phyloP scores from a whole-genome alignment of 805 yeast genomes.

The baker's yeast (Saccharomyces cerevisiae) region DNA sequence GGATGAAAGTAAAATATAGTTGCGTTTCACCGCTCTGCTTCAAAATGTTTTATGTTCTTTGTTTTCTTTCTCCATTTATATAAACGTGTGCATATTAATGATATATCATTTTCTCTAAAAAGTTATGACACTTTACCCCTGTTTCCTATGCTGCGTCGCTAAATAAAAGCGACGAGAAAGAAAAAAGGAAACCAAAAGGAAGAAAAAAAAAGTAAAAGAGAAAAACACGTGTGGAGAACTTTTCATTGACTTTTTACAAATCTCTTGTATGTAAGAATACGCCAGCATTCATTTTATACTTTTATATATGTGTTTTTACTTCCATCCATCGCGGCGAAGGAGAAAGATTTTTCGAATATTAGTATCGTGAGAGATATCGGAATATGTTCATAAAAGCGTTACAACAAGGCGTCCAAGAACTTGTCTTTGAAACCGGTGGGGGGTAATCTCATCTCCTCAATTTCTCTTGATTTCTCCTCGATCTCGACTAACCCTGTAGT shows the following conservation, averaged over 20 bases:
- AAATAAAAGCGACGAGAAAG: neutral
- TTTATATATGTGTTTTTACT: neutral
- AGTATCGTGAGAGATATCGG: neutral
- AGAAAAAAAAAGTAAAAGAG: neutral
- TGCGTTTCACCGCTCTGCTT: neutral
- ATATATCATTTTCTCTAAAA: neutral
- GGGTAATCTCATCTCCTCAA: slow-evolving; percentile 17
- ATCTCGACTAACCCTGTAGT: slow-evolving; percentile 51
- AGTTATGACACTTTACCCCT: neutral
- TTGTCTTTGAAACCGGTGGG: slow-evolving; percentile 17
- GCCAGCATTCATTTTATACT: neutral
- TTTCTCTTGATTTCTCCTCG: slow-evolving; percentile 42
- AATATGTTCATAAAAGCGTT: neutral
- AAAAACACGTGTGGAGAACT: neutral
- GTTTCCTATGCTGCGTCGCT: neutral
- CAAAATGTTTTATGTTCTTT: neutral
- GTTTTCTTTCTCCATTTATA: neutral
- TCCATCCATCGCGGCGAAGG: neutral
- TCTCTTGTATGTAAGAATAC: neutral
- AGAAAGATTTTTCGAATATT: neutral
- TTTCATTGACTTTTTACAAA: neutral
- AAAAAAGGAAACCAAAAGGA: neutral
- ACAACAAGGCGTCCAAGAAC: slow-evolving; percentile 18
- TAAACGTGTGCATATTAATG: neutral
- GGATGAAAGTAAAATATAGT: too few species aligned